A percentile compares a stretch with the other conserved stretches of the same genome.
Evolutionary conservation across 257 asterid species (phyloP).

Genomic region (Petunia axillaris): DNA sequence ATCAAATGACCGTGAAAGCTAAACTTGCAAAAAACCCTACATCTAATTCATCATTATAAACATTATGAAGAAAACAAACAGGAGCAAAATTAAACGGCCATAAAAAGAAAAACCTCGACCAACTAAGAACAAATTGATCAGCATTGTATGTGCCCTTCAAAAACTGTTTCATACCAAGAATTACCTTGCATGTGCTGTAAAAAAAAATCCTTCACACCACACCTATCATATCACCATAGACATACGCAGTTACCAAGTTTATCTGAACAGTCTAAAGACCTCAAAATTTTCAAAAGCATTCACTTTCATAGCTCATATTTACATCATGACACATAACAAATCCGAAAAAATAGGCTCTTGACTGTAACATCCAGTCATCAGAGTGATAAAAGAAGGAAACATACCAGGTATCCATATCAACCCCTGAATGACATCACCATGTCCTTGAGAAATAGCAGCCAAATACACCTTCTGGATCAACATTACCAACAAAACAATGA

Average conservation of each 20-base stretch:
- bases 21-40: no score
- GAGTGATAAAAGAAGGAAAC: constrained; percentile 35
- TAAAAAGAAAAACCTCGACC: no score
- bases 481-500: constrained; percentile 82
- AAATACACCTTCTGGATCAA: constrained; percentile 87
- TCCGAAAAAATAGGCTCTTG: neutral
- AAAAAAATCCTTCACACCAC: no score
- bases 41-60: no score
- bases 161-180: no score
- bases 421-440: constrained; percentile 92
- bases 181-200: no score
- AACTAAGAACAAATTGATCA: no score
- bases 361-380: neutral
- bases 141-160: no score
- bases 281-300: neutral
- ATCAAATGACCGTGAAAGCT: no score
- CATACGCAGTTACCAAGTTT: neutral
- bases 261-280: neutral
- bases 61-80: no score
- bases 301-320: neutral
- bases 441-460: constrained; percentile 91
- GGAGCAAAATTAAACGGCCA: no score
- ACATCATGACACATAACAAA: neutral
- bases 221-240: neutral
- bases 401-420: constrained; percentile 76